Evolutionary conservation across 2,329 filamentous ascomycete species (phyloP), one percentile per base, ranked within the genome.

Genomic region (Fusarium coffeatum): DNA sequence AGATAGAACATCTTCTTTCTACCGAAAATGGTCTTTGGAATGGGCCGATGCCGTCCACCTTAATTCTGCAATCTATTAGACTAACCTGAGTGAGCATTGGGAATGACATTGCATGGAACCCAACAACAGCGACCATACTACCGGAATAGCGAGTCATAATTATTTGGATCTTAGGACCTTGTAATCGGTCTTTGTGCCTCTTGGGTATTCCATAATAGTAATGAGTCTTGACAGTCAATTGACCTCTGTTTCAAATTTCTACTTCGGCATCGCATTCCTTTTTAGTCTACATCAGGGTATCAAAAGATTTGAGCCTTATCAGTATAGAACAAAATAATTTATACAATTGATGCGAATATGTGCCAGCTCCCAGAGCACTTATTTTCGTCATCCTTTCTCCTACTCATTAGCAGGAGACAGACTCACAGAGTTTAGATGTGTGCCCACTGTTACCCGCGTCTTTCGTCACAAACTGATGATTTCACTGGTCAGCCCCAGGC

Each of bases 381-480:
- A 37, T 37, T 37, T 37, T 37, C 34, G 34, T 37, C 34, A 37
- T 37, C 34, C 12, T 18, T n/a, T 37, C 32, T 10, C 5, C 34
- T 11, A 37, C 34, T 37, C 34, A 37, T 37, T 37, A 37, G 34
- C 16, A 37, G 18, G 34, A 37, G 34, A 37, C 34, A 37, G 34
- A 12, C 16, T 59, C 43, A 25, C 47, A 20, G 20, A 62, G n/a
- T 55, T 58, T 46, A 32, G 10, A 30, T 40, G 23, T 20, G 16
- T 23, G 15, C 4, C 63, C 63, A 66, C 47, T 66, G 54, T 66
- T 66, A 66, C n/a, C 63, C 61, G 61, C 18, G 25, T 30, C 18
- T 60, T 64, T 32, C 47, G 46, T 64, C 62, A 59, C 40, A 40
- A 47, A 16, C 25, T 25, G 65, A 43, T 23, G n/a, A 40, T 25